A percentile compares a stretch with the other conserved stretches of the same genome.
Conservation (phyloP, 306 rosid species). For the Vachellia pachyceras region DNA sequence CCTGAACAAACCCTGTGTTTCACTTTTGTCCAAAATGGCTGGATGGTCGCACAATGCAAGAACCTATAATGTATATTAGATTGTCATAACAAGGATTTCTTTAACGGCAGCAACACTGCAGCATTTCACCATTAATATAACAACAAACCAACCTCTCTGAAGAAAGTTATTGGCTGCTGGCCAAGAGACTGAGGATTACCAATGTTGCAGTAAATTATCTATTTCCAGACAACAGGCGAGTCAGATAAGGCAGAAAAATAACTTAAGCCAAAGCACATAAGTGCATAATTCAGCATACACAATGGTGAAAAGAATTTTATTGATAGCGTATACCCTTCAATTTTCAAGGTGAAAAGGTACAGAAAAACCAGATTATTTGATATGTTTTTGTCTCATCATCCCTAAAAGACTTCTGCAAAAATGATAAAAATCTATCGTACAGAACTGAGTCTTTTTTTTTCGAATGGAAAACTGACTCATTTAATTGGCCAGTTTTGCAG, state of each 20-base stretch:
- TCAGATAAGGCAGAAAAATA: constrained; percentile 10
- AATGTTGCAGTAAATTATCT: constrained; percentile 78
- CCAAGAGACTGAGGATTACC: constrained; percentile 83
- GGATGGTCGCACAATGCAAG: constrained; percentile 92
- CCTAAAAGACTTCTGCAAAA: background rate
- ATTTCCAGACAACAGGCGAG: constrained; percentile 17
- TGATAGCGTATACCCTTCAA: background rate
- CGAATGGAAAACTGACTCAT: too few species aligned
- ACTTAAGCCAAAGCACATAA: background rate
- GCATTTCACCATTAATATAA: constrained; percentile 32
- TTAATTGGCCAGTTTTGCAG: constrained; percentile 9
- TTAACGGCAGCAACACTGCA: background rate
- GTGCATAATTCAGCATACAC: background rate
- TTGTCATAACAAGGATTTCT: constrained; percentile 9
- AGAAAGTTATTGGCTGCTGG: constrained; percentile 74
- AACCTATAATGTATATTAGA: constrained; percentile 60
- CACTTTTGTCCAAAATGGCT: constrained; percentile 78
- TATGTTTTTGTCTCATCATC: background rate
- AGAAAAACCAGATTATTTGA: background rate
- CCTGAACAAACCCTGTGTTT: constrained; percentile 98
- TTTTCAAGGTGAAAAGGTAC: background rate
- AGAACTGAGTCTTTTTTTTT: too few species aligned
- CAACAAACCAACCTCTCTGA: constrained; percentile 83
- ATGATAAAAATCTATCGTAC: constrained; percentile 1
- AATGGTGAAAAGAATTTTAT: background rate